phyloP scores from a whole-genome alignment of 768 basidiomycete genomes.

The Boletus speciosus region DNA sequence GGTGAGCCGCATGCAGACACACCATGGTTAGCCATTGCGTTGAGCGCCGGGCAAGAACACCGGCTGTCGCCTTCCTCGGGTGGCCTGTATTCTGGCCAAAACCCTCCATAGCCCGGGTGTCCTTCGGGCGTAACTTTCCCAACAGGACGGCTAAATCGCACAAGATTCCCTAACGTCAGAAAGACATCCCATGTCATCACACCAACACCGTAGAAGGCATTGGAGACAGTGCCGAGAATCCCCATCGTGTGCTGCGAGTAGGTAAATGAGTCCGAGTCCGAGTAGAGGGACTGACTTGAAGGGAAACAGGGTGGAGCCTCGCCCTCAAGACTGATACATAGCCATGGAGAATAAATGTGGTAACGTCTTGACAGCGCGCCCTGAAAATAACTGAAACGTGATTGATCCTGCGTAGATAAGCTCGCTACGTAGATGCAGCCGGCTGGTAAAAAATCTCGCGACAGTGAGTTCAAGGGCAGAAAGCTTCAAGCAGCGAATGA shows the following conservation, averaged over 20 bases:
- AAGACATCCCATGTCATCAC: constrained; percentile 21
- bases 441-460: too few relatives aligned
- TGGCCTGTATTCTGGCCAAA: constrained; percentile 66
- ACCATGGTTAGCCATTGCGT: constrained; percentile 86
- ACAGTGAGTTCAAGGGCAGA: too few relatives aligned
- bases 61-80: constrained; percentile 64
- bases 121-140: constrained; percentile 58
- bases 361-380: too few relatives aligned
- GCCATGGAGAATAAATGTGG: not conserved
- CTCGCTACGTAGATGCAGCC: too few relatives aligned
- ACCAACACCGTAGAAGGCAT: constrained; percentile 2
- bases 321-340: constrained; percentile 9
- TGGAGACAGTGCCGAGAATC: constrained; percentile 8
- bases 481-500: too few relatives aligned
- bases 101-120: constrained; percentile 54
- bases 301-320: too few relatives aligned
- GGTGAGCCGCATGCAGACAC: not conserved
- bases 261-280: not conserved
- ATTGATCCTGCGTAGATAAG: too few relatives aligned
- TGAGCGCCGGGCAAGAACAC: constrained; percentile 70
- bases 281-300: not conserved
- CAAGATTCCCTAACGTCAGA: constrained; percentile 19
- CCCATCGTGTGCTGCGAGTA: constrained; percentile 9
- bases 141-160: constrained; percentile 23
- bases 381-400: too few relatives aligned